Evolutionary conservation across 2,329 filamentous ascomycete genomes (phyloP).

Genomic region (Xylariaceae sp.): DNA sequence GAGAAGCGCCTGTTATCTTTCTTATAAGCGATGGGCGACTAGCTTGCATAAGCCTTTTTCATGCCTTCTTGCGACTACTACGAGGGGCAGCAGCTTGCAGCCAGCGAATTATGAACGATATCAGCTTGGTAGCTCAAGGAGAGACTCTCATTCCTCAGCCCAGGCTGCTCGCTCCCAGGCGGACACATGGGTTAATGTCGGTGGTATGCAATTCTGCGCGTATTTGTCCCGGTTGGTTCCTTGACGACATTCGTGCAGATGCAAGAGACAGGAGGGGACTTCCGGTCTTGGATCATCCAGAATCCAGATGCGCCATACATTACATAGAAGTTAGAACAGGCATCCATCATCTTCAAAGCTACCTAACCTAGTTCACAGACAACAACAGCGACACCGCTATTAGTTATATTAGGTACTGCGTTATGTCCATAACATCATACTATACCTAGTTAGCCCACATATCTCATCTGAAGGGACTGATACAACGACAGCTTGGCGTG

Average conservation of each 20-base stretch:
- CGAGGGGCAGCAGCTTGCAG: background rate
- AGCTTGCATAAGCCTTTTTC: too few species aligned
- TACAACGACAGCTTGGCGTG: background rate
- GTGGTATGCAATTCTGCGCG: slow-evolving; percentile 24
- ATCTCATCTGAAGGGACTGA: background rate
- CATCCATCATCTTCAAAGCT: too few species aligned
- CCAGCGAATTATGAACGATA: background rate
- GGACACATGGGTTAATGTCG: slow-evolving; percentile 19
- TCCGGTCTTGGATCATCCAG: too few species aligned
- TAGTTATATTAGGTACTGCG: background rate
- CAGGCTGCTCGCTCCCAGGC: background rate
- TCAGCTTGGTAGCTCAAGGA: background rate
- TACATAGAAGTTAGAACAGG: too few species aligned
- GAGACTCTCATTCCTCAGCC: background rate
- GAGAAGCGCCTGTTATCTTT: background rate
- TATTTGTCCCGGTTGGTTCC: slow-evolving; percentile 16
- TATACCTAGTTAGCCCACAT: too few species aligned
- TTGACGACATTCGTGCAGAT: slow-evolving; percentile 13
- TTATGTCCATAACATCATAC: too few species aligned
- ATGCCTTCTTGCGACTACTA: too few species aligned
- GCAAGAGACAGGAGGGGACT: slow-evolving; percentile 18
- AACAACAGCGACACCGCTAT: background rate
- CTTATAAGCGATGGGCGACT: background rate
- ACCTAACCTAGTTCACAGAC: too few species aligned
- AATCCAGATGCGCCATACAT: too few species aligned